Conservation (phyloP, 331 rosid genomes). For the Acacia pycnantha region DNA sequence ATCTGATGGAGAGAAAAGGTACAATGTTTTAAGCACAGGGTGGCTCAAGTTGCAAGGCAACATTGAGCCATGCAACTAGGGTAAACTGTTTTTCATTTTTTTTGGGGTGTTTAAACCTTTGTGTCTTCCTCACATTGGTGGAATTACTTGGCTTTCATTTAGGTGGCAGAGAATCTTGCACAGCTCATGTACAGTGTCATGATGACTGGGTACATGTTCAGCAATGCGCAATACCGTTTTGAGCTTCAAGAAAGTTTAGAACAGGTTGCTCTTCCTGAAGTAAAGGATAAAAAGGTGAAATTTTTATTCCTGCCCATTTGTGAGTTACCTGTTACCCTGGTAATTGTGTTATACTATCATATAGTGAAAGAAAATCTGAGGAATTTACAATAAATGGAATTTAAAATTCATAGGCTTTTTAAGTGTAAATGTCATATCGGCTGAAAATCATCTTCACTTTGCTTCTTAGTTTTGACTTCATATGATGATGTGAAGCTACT, state of each 20-base stretch:
- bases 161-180: slow-evolving; percentile 99
- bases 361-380: not conserved
- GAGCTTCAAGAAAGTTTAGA: slow-evolving; percentile 94
- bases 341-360: not conserved
- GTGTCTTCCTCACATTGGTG: slow-evolving; percentile 17
- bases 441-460: not conserved
- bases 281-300: slow-evolving; percentile 67
- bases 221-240: slow-evolving; percentile 89
- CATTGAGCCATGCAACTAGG: not conserved
- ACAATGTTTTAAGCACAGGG: not conserved
- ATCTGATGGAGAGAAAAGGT: not conserved
- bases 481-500: not conserved
- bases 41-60: slow-evolving; percentile 16
- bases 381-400: not conserved
- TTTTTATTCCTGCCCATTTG: slow-evolving; percentile 20
- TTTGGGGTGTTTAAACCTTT: slow-evolving; percentile 1
- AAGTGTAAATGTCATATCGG: too few species aligned
- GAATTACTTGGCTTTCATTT: slow-evolving; percentile 34
- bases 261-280: slow-evolving; percentile 94
- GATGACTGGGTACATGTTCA: slow-evolving; percentile 99
- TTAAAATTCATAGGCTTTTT: not conserved
- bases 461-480: not conserved
- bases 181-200: slow-evolving; percentile 98
- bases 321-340: not conserved
- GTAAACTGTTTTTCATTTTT: slow-evolving; percentile 4